Evolutionary conservation across 1,284 basidiomycete genomes (phyloP), one percentile per base, ranked within the genome.

Genomic region (Ganoderma leucocontextum): DNA sequence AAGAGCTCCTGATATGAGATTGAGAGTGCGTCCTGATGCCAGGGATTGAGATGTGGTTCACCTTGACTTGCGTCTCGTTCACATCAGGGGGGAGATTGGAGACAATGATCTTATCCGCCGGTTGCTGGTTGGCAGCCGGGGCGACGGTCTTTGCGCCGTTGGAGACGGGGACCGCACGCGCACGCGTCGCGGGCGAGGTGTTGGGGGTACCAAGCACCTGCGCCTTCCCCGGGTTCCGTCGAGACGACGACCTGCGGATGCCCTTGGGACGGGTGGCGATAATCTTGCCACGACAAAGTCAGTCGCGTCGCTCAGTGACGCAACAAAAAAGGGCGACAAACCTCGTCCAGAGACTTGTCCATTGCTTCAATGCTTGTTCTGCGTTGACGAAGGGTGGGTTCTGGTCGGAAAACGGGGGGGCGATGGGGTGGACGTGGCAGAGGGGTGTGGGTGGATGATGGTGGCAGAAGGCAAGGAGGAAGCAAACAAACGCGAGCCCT

Each of bases 71-170:
- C 29, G 86, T 83, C 81, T 99, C 97, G 74, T 95, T 97, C 62
- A 99, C 97, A 79, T 99, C 97, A n/a, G 81, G 79, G 38, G 97
- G 97, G 66, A 99, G 89, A 80, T 98, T 98, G 75, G 95, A 96
- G 70, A 99, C 95, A 76, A 99, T 96, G 76, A 99, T 97, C 85
- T 99, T 99, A 82, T 93, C 90, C 2, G 93, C 85, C 35, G 83
- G 81, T 64, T 86, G 85, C 62, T 72, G 70, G 47, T 81, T 75
- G 9, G 82, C 78, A 25, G 82, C 77, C 9, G 81, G 75, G 33
- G 77, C 65, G 57, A 76, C 78, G 13, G 80, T 78, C 70, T 83
- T 83, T n/a, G 82, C 82, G 38, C 76, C 74, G 66, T 75, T 80
- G n/a, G 79, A 78, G 7, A 76, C 76, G n/a, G 79, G 78, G 44